Conservation (phyloP, 2,329 filamentous ascomycete species). For the Ceratocystis ficicola region DNA sequence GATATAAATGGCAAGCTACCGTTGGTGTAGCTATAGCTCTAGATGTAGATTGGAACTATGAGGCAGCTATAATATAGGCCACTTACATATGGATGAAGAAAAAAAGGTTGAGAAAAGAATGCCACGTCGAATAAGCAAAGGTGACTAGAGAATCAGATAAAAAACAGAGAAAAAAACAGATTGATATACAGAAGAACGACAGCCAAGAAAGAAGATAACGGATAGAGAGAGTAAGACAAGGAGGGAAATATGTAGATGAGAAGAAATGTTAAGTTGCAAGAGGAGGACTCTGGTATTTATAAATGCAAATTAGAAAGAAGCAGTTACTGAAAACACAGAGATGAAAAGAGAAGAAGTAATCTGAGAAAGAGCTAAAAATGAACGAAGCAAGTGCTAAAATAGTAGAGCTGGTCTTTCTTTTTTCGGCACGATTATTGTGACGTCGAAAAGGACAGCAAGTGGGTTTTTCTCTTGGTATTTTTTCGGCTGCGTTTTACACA, state of each 20-base stretch:
- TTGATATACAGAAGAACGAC: background rate
- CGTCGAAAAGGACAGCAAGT: conserved; percentile 24
- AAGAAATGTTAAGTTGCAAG: background rate
- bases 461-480: conserved; percentile 3
- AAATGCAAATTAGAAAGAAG: background rate
- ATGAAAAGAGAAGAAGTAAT: background rate
- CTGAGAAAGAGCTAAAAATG: background rate
- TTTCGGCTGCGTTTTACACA: background rate
- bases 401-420: conserved; percentile 3
- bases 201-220: background rate
- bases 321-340: background rate
- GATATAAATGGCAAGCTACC: no score
- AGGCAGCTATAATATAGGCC: background rate
- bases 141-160: no score
- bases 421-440: background rate
- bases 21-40: background rate
- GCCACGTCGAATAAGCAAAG: background rate
- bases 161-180: no score
- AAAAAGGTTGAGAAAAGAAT: background rate
- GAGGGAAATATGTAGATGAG: background rate
- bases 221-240: background rate
- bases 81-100: conserved; percentile 4
- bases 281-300: background rate
- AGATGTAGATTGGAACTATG: background rate
- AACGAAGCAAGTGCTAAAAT: conserved; percentile 4